Evolutionary conservation across 352 stramenopile species (phyloP).

Genomic region (Phytophthora rubi): DNA sequence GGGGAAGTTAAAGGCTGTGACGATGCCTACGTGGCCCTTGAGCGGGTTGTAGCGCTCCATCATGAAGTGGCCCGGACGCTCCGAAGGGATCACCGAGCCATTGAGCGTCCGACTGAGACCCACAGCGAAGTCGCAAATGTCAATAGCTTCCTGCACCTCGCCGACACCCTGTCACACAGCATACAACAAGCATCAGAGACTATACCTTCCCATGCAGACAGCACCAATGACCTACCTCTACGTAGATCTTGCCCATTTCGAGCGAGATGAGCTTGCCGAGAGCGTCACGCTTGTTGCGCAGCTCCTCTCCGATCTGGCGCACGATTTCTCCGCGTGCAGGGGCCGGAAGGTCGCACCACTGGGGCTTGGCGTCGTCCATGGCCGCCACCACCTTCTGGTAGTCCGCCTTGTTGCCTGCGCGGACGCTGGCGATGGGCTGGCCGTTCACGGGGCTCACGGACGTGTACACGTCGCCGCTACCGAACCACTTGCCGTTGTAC

Average conservation of each 20-base stretch:
- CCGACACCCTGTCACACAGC: constrained; percentile 72
- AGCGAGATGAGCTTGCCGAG: constrained; percentile 91
- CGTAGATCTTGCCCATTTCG: constrained; percentile 95
- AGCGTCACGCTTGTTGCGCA: constrained; percentile 90
- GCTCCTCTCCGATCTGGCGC: constrained; percentile 90
- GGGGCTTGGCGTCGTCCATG: constrained; percentile 85
- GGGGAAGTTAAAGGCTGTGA: constrained; percentile 96
- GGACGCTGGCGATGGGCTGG: constrained; percentile 84
- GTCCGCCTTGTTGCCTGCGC: constrained; percentile 80
- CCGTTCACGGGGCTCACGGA: constrained; percentile 87
- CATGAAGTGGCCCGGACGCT: constrained; percentile 92
- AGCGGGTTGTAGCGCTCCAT: constrained; percentile 95
- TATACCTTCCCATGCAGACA: background rate
- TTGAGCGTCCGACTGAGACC: constrained; percentile 90
- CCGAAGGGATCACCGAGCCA: constrained; percentile 90
- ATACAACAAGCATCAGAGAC: constrained; percentile 11
- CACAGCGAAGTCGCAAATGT: constrained; percentile 95
- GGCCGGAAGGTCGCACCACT: constrained; percentile 89
- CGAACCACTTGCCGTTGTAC: constrained; percentile 90
- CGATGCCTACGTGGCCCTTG: constrained; percentile 92
- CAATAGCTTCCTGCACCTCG: constrained; percentile 94
- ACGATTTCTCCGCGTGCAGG: constrained; percentile 92
- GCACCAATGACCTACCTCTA: constrained; percentile 52
- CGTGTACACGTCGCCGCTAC: constrained; percentile 80
- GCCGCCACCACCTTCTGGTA: constrained; percentile 83